Evolutionary conservation across 768 basidiomycete species (phyloP).

Genomic region (Podaxis sp.): DNA sequence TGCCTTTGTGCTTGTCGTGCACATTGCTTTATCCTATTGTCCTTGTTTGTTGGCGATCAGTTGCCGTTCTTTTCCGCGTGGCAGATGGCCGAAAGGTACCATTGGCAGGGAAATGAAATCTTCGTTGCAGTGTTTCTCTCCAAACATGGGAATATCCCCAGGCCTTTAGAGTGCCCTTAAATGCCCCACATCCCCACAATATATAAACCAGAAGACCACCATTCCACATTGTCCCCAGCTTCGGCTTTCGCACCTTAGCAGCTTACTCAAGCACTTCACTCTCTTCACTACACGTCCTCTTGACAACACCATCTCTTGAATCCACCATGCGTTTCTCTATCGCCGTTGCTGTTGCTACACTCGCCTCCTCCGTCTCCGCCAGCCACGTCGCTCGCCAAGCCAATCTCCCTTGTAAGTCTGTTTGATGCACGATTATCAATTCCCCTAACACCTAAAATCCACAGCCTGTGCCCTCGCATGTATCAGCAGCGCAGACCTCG

Average conservation of each 20-base stretch:
- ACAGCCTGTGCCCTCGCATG: constrained; percentile 53
- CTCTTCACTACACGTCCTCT: constrained; percentile 19
- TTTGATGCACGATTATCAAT: neutral
- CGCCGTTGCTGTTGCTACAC: constrained; percentile 33
- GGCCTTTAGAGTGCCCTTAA: neutral
- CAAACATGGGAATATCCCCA: neutral
- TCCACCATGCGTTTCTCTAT: constrained; percentile 50
- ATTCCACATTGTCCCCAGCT: constrained; percentile 8
- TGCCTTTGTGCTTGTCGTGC: constrained; percentile 27
- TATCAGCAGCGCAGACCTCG: constrained; percentile 37
- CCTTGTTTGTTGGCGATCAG: neutral
- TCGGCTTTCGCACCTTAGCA: constrained; percentile 15
- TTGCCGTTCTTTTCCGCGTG: neutral
- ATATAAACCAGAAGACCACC: constrained; percentile 9
- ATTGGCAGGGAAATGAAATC: neutral
- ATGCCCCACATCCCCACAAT: neutral
- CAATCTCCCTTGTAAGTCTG: constrained; percentile 29
- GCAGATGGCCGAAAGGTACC: neutral
- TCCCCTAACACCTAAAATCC: neutral
- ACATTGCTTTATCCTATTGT: constrained; percentile 23
- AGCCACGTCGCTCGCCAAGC: constrained; percentile 31
- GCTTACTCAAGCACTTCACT: constrained; percentile 13
- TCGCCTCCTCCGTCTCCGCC: constrained; percentile 36
- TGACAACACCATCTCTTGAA: constrained; percentile 15
- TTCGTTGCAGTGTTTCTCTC: neutral